Percentiles rank a stretch among this genome's conserved stretches.
Conservation (phyloP, 768 basidiomycete genomes). For the Termitomyces sp. region DNA sequence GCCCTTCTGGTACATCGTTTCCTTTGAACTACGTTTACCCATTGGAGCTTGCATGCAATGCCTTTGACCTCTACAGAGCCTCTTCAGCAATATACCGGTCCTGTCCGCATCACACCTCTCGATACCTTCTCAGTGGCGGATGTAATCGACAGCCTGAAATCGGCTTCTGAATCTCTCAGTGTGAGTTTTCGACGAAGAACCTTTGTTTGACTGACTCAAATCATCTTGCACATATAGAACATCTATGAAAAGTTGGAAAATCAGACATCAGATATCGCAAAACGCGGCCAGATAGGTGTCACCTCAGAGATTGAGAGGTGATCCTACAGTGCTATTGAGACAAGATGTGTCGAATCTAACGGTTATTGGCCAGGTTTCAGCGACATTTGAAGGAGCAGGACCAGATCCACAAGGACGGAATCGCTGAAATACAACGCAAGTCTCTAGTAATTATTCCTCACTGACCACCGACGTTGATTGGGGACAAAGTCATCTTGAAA, state of each 20-base stretch:
- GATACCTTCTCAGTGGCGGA: conserved; percentile 9
- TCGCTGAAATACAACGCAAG: conserved; percentile 48
- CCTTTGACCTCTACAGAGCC: conserved; percentile 17
- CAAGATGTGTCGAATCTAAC: not conserved
- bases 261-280: conserved; percentile 40
- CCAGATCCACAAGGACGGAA: conserved; percentile 35
- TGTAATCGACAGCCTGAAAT: conserved; percentile 21
- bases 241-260: conserved; percentile 41
- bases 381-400: conserved; percentile 42
- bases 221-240: conserved; percentile 23
- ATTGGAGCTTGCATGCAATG: not conserved
- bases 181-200: conserved; percentile 15
- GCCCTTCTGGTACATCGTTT: conserved; percentile 3
- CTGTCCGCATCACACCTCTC: conserved; percentile 13
- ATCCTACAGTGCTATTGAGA: conserved; percentile 8
- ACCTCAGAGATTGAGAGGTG: conserved; percentile 39
- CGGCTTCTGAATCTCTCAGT: conserved; percentile 25
- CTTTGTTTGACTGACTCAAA: not conserved
- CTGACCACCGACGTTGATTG: not conserved
- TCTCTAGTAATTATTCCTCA: not conserved
- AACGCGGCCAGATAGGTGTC: conserved; percentile 33
- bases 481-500: conserved; percentile 39
- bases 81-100: not conserved
- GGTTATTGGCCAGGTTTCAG: conserved; percentile 32
- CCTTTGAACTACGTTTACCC: not conserved